These are phyloP conservation scores for Otatea glauca DNA, from an alignment of 176 grass and related monocot genomes.

Conservation along the genomic window DNA sequence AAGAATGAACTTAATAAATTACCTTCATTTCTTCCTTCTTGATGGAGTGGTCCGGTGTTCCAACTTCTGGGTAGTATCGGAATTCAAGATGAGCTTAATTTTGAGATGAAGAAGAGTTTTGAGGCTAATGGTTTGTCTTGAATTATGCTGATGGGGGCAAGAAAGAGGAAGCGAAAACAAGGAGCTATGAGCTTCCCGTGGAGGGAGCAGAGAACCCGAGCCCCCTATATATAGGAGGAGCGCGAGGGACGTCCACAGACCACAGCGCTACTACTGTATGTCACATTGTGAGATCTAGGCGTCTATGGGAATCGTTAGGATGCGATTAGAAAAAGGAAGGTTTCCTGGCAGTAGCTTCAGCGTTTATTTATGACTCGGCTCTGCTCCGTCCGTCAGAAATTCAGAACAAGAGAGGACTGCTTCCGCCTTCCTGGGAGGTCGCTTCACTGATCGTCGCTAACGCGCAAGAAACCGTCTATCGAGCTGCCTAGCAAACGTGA, in stretches of 20 bases:
- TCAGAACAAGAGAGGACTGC: not conserved
- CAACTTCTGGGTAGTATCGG: not conserved
- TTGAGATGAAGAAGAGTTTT: not conserved
- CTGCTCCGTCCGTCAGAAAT: too few species aligned
- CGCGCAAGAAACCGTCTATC: not conserved
- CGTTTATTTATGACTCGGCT: not conserved
- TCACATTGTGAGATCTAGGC: not conserved
- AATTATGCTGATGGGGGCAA: not conserved
- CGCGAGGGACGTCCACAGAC: not conserved
- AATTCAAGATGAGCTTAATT: not conserved
- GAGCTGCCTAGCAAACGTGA: not conserved
- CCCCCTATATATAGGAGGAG: not conserved
- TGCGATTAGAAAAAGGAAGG: not conserved
- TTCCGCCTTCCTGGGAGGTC: not conserved
- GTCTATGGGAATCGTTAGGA: not conserved
- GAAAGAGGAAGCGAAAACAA: not conserved
- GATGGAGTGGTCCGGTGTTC: not conserved
- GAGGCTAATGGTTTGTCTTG: not conserved
- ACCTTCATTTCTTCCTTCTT: slow-evolving; percentile 4
- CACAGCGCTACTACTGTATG: not conserved
- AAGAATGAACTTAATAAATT: not conserved
- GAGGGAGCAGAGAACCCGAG: not conserved
- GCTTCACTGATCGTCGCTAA: not conserved
- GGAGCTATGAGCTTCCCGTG: not conserved
- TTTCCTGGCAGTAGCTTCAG: not conserved